Evolutionary conservation across 768 basidiomycete species (phyloP), one percentile per base, ranked within the genome.

Genomic region (Cantharellus anzutake): DNA sequence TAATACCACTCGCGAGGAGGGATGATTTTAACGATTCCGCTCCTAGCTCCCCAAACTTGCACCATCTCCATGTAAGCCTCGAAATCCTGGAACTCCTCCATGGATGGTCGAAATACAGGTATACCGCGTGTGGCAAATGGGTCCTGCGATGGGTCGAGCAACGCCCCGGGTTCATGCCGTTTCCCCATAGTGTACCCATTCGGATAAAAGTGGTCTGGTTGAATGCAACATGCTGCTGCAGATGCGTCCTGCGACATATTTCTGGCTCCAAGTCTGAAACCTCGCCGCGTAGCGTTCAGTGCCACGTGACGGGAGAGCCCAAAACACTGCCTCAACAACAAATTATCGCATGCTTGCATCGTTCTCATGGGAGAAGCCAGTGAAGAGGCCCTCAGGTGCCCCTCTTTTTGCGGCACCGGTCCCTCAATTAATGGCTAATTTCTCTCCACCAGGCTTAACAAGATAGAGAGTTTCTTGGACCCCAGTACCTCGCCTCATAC

Each of bases 1-100:
- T 14, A 41, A 39, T 60, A 89, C 93, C 93, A 98, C 75, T 94
- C 87, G 66, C 81, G 80, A 3, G 94, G 94, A 39, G 94, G 94
- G 61, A 99, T 85, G 63, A 99, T 80, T 72, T 99, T 99, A 62
- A 93, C 84, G 63, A 98, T 94, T 34, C 96, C 96, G 64, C 89
- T 91, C 60, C 76, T 76, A 68, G 76, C 78, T 0, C 96, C 96
- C 89, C 96, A 99, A 62, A 80, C 78, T 68, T 93, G 90, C 51
- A 98, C 77, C 62, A 72, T 80, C 63, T 79, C 82, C 78, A 96
- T 84, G 69, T 89, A 98, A 5, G 68, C 82, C 67, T 99, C 94
- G 70, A 97, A 98, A 71, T 92, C 87, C 62, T 75, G 69, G 65
- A 96, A 96, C 66, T 98, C 90, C 57, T 84, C 83, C 80, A 93